Evolutionary conservation across 2,329 filamentous ascomycete species (phyloP), one percentile per base, ranked within the genome.

Genomic region (Dothideomycetes sp.): DNA sequence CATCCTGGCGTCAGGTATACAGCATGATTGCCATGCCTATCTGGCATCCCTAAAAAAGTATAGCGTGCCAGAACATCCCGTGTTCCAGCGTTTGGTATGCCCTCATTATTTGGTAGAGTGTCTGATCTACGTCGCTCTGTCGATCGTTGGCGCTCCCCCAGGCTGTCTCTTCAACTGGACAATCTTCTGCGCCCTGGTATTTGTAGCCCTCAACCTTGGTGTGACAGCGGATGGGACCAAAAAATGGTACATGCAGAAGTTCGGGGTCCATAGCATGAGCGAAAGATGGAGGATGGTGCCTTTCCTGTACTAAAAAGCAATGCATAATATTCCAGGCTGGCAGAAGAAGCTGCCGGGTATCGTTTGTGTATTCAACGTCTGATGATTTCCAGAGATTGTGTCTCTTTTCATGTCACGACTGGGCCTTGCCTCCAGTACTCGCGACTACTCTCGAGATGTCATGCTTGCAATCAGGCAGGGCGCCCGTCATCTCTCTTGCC

Each of bases 61-160:
- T 62, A 83, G 82, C 9, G 69, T 96, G 17, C 89, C 89, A 0
- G 66, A 72, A 2, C 72, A 82, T 45, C 79, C 80, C 3, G 64
- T 82, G 43, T 98, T 96, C 60, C 68, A 68, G 31, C 68, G 70
- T 43, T 61, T 93, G 16, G 64, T 95, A 27, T 93, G 84, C 52
- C 87, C 91, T 13, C 91, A 98, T 63, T 98, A 96, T 61, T 83
- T 83, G 3, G 85, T 82, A 54, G 91, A 96, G 64, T 88, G 84
- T 56, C 58, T 82, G 28, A 76, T 95, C 44, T 96, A 98, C 58
- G 56, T 87, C 15, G 73, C 81, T n/a, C 64, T 98, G 49, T 74
- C 85, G 3, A 63, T 91, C 32, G 60, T 82, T 27, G 78, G 80
- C 20, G 86, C 88, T 1, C 87, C 88, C 0, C 53, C 64, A 6